phyloP scores from a whole-genome alignment of 352 stramenopile genomes.

The Salisapilia sapeloensis region DNA sequence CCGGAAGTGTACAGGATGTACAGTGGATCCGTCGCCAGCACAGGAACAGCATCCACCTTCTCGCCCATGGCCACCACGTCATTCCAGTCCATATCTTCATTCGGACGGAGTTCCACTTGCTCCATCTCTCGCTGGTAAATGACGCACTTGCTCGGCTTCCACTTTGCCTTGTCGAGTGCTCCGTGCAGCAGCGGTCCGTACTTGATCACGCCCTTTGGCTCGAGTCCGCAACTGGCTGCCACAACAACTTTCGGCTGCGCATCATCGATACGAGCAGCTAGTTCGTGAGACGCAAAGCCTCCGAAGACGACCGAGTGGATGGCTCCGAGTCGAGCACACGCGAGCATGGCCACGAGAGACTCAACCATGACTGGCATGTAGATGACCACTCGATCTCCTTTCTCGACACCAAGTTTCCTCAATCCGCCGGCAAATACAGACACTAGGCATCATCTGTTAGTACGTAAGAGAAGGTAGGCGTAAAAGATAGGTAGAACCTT shows the following conservation, averaged over 20 bases:
- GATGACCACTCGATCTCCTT: slow-evolving; percentile 89
- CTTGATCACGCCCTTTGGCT: slow-evolving; percentile 52
- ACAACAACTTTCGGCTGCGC: slow-evolving; percentile 66
- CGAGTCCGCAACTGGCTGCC: slow-evolving; percentile 44
- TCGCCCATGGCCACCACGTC: slow-evolving; percentile 19
- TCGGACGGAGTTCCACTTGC: slow-evolving; percentile 17
- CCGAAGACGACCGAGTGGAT: slow-evolving; percentile 88
- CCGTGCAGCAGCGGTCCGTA: slow-evolving; percentile 64
- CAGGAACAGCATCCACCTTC: slow-evolving; percentile 19
- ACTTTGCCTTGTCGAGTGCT: slow-evolving; percentile 36
- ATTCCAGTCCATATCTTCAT: slow-evolving; percentile 32
- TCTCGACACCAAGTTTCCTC: slow-evolving; percentile 26
- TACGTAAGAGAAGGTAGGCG: neutral
- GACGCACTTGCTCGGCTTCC: slow-evolving; percentile 39
- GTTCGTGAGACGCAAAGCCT: slow-evolving; percentile 71
- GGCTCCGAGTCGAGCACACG: slow-evolving; percentile 90
- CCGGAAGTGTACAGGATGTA: slow-evolving; percentile 75
- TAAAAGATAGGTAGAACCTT: slow-evolving; percentile 8
- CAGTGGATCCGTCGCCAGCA: slow-evolving; percentile 40
- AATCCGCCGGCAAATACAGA: slow-evolving; percentile 40
- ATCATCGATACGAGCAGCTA: slow-evolving; percentile 74
- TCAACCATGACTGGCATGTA: slow-evolving; percentile 97
- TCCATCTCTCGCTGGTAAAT: slow-evolving; percentile 57
- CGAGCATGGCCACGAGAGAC: slow-evolving; percentile 92
- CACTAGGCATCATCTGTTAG: slow-evolving; percentile 11